Base-by-base conservation (phyloP, 768 basidiomycete species). In the Sarcomyxa edulis region DNA sequence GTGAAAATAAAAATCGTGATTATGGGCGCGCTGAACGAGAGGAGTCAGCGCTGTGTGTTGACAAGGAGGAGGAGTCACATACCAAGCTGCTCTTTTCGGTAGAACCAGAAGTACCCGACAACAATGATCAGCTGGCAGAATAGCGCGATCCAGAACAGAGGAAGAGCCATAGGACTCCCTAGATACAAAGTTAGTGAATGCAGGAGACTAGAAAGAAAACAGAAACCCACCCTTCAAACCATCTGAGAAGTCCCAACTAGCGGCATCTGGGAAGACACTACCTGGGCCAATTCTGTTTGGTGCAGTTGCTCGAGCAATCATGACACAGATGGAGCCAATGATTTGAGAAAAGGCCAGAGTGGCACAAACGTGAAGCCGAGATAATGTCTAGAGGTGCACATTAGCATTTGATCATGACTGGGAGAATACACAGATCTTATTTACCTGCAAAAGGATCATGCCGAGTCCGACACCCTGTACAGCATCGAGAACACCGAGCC, bases 51-150 rank as follows among this genome's bases (percentile, higher is more conserved):
- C 2, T n/a, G n/a, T n/a, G 30, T 19, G 21, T n/a, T 7, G 7
- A 11, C 14, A 24, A 18, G 14, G 10, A 16, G 5, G 15, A 12
- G 33, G 29, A n/a, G 20, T n/a, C 12, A 69, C 84, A 37, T 56
- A 86, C 85, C 61, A 44, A 95, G 76, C 58, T 95, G 92, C 62
- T 95, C 92, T 65, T 90, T 92, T 60, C 92, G 81, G 64, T 94
- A 95, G 77, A 95, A 94, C 88, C 88, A 88, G 70, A 93, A 92
- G 66, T 95, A 95, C 15, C 92, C 92, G 44, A 82, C 61, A 42
- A 94, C 89, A 53, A 95, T 91, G 48, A 92, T 59, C 38, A 95
- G 53, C 56, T 91, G 88, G 56, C 79, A 86, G 6, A 78, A 50
- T 39, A 88, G 66, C 32, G 88, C 89, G 35, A 93, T 61, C 92